Evolutionary conservation across 2,329 filamentous ascomycete species (phyloP), one percentile per base, ranked within the genome.

Genomic region (Clonostachys rhizophaga): DNA sequence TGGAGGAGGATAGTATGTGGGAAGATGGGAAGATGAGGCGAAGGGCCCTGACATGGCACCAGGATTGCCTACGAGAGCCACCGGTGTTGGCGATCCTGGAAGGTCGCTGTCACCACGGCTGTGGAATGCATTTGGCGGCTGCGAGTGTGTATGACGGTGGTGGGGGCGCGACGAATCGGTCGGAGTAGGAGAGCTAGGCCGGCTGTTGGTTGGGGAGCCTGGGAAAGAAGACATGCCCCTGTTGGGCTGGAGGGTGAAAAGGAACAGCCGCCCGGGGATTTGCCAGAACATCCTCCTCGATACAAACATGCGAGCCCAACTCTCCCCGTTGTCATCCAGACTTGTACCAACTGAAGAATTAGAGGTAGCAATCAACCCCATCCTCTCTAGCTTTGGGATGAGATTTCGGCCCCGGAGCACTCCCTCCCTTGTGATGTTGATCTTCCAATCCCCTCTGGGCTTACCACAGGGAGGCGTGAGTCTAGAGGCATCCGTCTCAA

Each of bases 251-350:
- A 92, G 75, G 0, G 88, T 90, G 69, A 95, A 96, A 42, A 97
- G 81, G 61, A 96, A 97, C 44, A 95, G 77, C 6, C 89, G 81
- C 1, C 88, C 82, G 40, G 95, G 90, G 4, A 94, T 77, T 69
- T 97, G 94, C 94, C 94, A 99, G 67, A 96, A 99, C 58, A 83
- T 83, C 50, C 81, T 78, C 39, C 84, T 80, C 48, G 85, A 87
- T 40, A 91, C 86, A 62, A 94, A 96, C 86, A 95, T 91, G 44
- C 80, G 72, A 30, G 75, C 75, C 88, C 89, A 96, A 45, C 79
- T 83, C 40, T 84, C 78, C 10, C 79, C 74, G 35, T 76, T 74
- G 42, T 82, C 79, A 44, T 85, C 79, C 40, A 80, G 64, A 36
- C 80, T 78, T 1, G 78, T 72, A 5, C 89, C 89, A 3, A 94